A percentile compares a stretch with the other conserved stretches of the same genome.
phyloP scores from a whole-genome alignment of 768 basidiomycete species.

The Termitomyces sp. region DNA sequence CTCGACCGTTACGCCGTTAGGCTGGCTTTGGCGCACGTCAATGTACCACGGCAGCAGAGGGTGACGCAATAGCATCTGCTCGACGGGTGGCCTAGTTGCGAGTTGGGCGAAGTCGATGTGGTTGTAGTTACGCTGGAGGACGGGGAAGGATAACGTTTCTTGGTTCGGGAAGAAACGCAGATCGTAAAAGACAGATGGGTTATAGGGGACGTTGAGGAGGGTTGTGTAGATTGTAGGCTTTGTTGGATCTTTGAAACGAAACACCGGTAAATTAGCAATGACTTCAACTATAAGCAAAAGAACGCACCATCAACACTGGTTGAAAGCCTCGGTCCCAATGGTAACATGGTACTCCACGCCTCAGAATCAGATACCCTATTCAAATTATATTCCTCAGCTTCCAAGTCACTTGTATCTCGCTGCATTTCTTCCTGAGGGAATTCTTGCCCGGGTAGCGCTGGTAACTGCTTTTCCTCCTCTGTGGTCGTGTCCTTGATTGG shows the following conservation, averaged over 20 bases:
- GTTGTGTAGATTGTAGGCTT: not conserved
- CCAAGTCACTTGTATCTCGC: not conserved
- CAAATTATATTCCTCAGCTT: not conserved
- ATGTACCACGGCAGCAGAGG: conserved; percentile 62
- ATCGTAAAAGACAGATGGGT: not conserved
- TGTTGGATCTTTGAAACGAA: not conserved
- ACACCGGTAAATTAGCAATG: not conserved
- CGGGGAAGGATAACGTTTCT: not conserved
- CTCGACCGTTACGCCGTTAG: conserved; percentile 51
- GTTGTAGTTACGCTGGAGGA: conserved; percentile 16
- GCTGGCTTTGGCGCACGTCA: conserved; percentile 41
- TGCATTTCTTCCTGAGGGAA: not conserved
- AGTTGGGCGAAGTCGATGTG: conserved; percentile 48
- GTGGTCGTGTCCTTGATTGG: too few species aligned
- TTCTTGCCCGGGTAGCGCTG: not conserved
- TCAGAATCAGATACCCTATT: not conserved
- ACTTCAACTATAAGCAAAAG: not conserved
- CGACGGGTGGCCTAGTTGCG: conserved; percentile 44
- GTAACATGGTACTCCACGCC: not conserved
- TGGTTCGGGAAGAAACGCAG: not conserved
- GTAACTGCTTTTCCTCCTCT: not conserved
- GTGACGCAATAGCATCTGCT: conserved; percentile 51
- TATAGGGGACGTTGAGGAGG: not conserved
- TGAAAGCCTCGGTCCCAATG: not conserved
- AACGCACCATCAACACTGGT: not conserved